phyloP scores from a whole-genome alignment of 345 rosid genomes.

The Murraya koenigii region DNA sequence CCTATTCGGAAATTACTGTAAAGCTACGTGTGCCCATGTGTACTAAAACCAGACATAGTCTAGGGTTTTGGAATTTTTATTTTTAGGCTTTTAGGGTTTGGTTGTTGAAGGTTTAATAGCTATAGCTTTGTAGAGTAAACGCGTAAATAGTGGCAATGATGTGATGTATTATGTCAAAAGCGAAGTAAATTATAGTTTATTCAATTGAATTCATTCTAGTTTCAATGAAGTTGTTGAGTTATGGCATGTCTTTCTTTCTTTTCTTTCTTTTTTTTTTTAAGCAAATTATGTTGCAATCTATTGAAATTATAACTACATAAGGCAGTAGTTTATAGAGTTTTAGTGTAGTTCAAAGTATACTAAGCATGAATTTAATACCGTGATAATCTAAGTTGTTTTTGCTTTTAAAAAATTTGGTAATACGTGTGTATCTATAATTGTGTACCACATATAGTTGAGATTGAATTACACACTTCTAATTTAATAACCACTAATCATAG shows the following conservation, averaged over 20 bases:
- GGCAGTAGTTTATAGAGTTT: no score
- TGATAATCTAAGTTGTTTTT: no score
- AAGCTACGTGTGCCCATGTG: not conserved
- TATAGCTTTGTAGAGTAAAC: not conserved
- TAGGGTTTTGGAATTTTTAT: slow-evolving; percentile 13
- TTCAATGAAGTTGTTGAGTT: slow-evolving; percentile 14
- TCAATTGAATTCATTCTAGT: slow-evolving; percentile 11
- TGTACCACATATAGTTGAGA: no score
- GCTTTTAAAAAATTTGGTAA: no score
- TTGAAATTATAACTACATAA: no score
- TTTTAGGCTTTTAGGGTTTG: slow-evolving; percentile 19
- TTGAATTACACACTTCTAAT: no score
- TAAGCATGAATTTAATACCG: no score
- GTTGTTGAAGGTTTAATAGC: slow-evolving; percentile 15
- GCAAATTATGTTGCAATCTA: no score
- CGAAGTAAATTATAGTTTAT: slow-evolving; percentile 6
- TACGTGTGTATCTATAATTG: no score
- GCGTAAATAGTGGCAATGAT: slow-evolving; percentile 16
- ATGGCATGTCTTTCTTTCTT: not conserved
- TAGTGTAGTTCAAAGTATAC: no score
- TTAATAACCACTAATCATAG: no score
- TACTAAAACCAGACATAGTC: not conserved
- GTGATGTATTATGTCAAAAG: not conserved
- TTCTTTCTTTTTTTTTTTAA: no score
- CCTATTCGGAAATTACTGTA: slow-evolving; percentile 9